These are phyloP conservation scores for Penicillium sp. DNA, from an alignment of 2,329 filamentous ascomycete species.

Conservation along the genomic window DNA sequence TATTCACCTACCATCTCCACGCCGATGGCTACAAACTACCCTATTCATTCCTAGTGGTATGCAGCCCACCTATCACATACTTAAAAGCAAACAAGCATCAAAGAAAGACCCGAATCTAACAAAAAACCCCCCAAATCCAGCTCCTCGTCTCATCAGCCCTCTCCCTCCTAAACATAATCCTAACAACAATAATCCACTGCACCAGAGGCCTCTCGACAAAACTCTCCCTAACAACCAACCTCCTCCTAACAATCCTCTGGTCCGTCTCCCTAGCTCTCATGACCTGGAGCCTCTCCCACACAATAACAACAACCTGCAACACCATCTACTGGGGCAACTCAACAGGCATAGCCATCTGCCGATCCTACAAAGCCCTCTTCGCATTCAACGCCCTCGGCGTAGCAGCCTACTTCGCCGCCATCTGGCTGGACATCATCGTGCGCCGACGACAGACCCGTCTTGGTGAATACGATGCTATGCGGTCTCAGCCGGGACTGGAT, in stretches of 20 bases:
- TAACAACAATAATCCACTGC: slow-evolving; percentile 52
- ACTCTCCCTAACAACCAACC: slow-evolving; percentile 51
- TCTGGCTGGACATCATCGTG: slow-evolving; percentile 52
- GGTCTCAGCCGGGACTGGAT: slow-evolving; percentile 27
- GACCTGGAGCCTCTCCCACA: slow-evolving; percentile 53
- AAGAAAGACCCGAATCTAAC: slow-evolving; percentile 2
- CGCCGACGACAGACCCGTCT: slow-evolving; percentile 43
- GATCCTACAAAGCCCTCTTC: slow-evolving; percentile 59
- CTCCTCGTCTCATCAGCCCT: slow-evolving; percentile 52
- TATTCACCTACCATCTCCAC: slow-evolving; percentile 54
- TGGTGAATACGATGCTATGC: slow-evolving; percentile 50
- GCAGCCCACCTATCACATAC: slow-evolving; percentile 12
- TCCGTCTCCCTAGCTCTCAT: slow-evolving; percentile 50
- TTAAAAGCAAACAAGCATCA: neutral
- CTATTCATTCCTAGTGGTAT: slow-evolving; percentile 59
- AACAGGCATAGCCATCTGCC: slow-evolving; percentile 54
- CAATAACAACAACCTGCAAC: slow-evolving; percentile 52
- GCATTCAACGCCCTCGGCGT: slow-evolving; percentile 51
- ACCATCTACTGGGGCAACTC: slow-evolving; percentile 52
- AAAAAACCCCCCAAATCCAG: slow-evolving; percentile 34
- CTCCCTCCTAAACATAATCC: slow-evolving; percentile 47
- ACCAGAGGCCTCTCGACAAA: slow-evolving; percentile 51
- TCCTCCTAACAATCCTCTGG: slow-evolving; percentile 51
- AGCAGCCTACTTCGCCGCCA: slow-evolving; percentile 46
- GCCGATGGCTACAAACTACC: slow-evolving; percentile 52